Percentiles rank a stretch among this genome's conserved stretches.
phyloP scores from a whole-genome alignment of 805 yeast species.

The Zygosaccharomyces rouxii region DNA sequence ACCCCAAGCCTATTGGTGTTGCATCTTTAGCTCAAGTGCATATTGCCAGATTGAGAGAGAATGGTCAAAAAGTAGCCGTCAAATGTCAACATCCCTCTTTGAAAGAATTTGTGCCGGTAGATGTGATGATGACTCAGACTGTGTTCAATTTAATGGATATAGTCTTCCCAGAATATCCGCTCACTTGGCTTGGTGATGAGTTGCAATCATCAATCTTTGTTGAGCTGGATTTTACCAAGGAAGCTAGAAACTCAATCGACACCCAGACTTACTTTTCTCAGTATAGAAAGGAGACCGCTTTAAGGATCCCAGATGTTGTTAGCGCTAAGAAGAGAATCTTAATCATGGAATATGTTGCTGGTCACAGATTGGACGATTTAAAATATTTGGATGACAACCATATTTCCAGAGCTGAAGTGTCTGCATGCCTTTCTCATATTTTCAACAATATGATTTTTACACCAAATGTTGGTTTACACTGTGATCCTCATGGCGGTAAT shows the following conservation, averaged over 20 bases:
- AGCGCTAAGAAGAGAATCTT: conserved; percentile 66
- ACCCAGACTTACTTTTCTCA: conserved; percentile 63
- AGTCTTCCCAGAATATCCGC: conserved; percentile 89
- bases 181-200: conserved; percentile 95
- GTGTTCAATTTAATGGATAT: conserved; percentile 71
- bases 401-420: conserved; percentile 73
- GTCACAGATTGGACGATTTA: conserved; percentile 77
- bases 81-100: conserved; percentile 91
- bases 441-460: conserved; percentile 95
- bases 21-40: conserved; percentile 98
- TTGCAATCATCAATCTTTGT: conserved; percentile 78
- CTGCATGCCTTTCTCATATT: conserved; percentile 80
- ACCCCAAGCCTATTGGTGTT: conserved; percentile 79
- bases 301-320: conserved; percentile 69
- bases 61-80: conserved; percentile 79
- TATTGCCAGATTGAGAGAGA: conserved; percentile 54
- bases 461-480: conserved; percentile 86
- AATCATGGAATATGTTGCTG: conserved; percentile 82
- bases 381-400: conserved; percentile 55
- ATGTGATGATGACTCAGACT: conserved; percentile 67
- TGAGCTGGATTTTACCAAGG: conserved; percentile 85
- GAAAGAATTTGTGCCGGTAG: conserved; percentile 84
- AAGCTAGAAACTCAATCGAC: conserved; percentile 73
- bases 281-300: conserved; percentile 59
- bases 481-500: conserved; percentile 98